phyloP scores from a whole-genome alignment of 768 basidiomycete species.

The Suillus plorans region DNA sequence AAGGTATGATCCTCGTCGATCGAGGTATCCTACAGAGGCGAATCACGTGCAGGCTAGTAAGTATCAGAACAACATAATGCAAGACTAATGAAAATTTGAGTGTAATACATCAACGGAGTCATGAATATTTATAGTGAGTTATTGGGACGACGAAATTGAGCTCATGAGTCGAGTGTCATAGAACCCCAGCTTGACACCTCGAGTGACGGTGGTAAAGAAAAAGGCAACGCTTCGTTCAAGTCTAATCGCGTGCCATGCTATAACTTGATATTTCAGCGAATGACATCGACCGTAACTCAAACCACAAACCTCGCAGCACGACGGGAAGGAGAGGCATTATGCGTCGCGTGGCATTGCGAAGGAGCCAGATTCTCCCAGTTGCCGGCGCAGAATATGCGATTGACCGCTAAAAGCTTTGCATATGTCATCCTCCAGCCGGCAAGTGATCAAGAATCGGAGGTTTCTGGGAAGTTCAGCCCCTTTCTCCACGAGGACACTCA shows the following conservation, averaged over 20 bases:
- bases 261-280: background rate
- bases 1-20: background rate
- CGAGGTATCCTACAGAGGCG: background rate
- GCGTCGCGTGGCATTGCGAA: background rate
- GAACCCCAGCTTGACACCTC: background rate
- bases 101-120: background rate
- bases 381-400: slow-evolving; percentile 7
- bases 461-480: slow-evolving; percentile 17
- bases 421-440: slow-evolving; percentile 25
- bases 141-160: background rate
- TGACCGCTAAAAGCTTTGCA: slow-evolving; percentile 10
- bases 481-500: slow-evolving; percentile 15
- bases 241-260: background rate
- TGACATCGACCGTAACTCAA: background rate
- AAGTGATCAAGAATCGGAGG: slow-evolving; percentile 27
- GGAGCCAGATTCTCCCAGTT: background rate
- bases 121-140: background rate
- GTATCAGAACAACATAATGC: background rate
- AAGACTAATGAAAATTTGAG: background rate
- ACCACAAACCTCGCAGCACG: background rate
- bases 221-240: background rate
- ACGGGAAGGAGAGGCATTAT: background rate
- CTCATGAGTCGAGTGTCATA: background rate
- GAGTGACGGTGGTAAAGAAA: background rate
- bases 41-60: background rate